Evolutionary conservation across 2,329 filamentous ascomycete species (phyloP), one percentile per base, ranked within the genome.

Genomic region (Allantophomopsis cytisporea): DNA sequence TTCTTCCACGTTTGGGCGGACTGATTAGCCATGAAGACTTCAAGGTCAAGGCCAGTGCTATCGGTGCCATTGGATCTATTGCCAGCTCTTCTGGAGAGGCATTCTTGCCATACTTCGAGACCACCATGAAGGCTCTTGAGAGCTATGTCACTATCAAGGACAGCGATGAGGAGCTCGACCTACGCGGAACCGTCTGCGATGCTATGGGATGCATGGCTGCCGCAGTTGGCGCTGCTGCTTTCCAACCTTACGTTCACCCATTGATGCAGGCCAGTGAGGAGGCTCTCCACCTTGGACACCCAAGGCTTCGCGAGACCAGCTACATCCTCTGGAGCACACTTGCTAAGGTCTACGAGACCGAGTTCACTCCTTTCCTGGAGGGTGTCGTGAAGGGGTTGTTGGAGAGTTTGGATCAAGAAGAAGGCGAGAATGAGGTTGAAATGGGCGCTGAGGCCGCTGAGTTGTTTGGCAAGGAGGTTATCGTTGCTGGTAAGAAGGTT

Each of bases 271-370:
- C 89, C 12, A 94, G 85, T 49, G 88, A 95, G 62, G 88, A 95
- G 61, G 88, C 83, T 40, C 71, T 96, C 2, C 70, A 82, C 50
- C 77, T 98, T 2, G 88, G 86, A 51, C 88, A 95, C 63, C 83
- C 88, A 33, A 76, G 88, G 41, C 76, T 96, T 38, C 84, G 87
- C 60, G 91, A 98, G 68, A 95, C 87, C 45, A 94, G 86, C 58
- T 98, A 94, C 64, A 93, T 96, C 45, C 72, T 98, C 40, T 98
- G 91, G 89, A 87, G 85, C 48, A 86, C 84, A 32, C 78, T 98
- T 56, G 83, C 89, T 45, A 93, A 93, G 66, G 86, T 96, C 8
- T 96, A 96, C 61, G 80, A 82, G 52, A 82, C 85, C 54, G 71
- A 87, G 40, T 89, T 93, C 45, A 74, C 76, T 41, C 78, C 83